A percentile compares a stretch with the other conserved stretches of the same genome.
phyloP scores from a whole-genome alignment of 129 eudicot genomes.

The Pseudognaphalium luteoalbum region DNA sequence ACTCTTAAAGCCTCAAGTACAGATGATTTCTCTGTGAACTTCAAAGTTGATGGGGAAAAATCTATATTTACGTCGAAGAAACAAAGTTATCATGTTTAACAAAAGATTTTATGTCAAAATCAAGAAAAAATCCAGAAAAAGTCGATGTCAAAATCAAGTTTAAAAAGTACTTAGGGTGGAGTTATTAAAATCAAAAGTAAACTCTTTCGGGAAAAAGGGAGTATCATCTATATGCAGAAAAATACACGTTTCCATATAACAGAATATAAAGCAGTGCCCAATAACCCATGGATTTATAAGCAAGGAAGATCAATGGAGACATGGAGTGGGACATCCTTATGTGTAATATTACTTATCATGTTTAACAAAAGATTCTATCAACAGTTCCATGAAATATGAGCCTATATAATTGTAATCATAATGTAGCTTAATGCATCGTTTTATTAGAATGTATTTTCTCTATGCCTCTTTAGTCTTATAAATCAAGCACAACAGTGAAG shows the following conservation, averaged over 20 bases:
- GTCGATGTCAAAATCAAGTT: no score
- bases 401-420: no score
- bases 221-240: background rate
- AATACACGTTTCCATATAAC: background rate
- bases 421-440: no score
- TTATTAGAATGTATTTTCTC: no score
- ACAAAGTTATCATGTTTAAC: no score
- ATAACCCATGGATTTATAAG: background rate
- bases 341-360: background rate
- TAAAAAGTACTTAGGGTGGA: no score
- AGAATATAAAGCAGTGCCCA: background rate
- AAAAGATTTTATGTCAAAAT: no score
- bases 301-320: conserved; percentile 1
- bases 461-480: no score
- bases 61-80: background rate
- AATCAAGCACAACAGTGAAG: background rate
- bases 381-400: no score
- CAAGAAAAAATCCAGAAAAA: no score
- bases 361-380: background rate
- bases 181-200: background rate
- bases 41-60: background rate
- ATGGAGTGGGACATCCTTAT: background rate
- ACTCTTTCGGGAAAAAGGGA: background rate
- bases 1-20: background rate
- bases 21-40: background rate